phyloP scores from a whole-genome alignment of 805 yeast species.

The Millerago galiae region DNA sequence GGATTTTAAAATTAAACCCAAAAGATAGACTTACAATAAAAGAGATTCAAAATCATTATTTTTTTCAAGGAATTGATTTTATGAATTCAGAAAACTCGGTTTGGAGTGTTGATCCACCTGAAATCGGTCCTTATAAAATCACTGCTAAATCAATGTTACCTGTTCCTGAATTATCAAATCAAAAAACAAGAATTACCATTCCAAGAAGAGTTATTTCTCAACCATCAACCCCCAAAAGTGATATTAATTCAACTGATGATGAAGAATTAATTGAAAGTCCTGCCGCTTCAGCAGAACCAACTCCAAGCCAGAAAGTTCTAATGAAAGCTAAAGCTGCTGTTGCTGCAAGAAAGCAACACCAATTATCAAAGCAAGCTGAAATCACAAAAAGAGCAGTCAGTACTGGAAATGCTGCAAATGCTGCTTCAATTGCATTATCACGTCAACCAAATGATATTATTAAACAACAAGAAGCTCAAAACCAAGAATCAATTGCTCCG shows the following conservation, averaged over 20 bases:
- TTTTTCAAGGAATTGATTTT: slow-evolving; percentile 54
- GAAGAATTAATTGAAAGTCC: not conserved
- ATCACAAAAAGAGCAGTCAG: slow-evolving; percentile 9
- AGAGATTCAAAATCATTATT: slow-evolving; percentile 56
- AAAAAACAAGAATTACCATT: slow-evolving; percentile 18
- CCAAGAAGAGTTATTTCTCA: slow-evolving; percentile 19
- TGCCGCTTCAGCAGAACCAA: slow-evolving; percentile 20
- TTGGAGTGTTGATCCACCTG: slow-evolving; percentile 60
- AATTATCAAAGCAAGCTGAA: slow-evolving; percentile 4
- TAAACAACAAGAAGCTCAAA: slow-evolving; percentile 12
- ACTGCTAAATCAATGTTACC: slow-evolving; percentile 77
- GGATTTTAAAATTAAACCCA: slow-evolving; percentile 59
- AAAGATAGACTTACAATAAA: slow-evolving; percentile 51
- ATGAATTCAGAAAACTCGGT: slow-evolving; percentile 38
- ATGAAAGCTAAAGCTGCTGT: slow-evolving; percentile 23
- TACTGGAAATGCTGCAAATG: slow-evolving; percentile 22
- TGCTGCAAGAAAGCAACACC: slow-evolving; percentile 22
- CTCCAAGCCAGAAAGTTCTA: slow-evolving; percentile 22
- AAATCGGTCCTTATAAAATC: slow-evolving; percentile 63
- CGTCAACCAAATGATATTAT: slow-evolving; percentile 24
- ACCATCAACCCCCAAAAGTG: slow-evolving; percentile 19
- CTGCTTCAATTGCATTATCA: slow-evolving; percentile 23
- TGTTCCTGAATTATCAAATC: slow-evolving; percentile 44
- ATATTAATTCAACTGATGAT: slow-evolving; percentile 2
- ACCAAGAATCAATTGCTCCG: not conserved